Evolutionary conservation across 768 basidiomycete species (phyloP).

Genomic region (Mycena rebaudengoi): DNA sequence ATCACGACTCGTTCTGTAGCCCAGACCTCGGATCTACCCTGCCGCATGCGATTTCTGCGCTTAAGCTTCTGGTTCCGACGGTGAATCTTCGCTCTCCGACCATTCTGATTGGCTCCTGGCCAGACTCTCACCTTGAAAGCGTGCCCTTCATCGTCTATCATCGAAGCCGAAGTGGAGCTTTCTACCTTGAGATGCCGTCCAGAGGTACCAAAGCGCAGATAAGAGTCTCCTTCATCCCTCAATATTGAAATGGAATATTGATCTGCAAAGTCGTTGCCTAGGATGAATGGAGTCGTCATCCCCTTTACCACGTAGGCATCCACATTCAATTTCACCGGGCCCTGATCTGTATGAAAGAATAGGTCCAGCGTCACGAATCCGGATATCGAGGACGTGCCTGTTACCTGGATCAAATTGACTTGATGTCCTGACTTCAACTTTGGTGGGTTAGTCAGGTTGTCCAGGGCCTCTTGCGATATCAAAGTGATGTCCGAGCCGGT

Average conservation of each 20-base stretch:
- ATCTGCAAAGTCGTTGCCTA: slow-evolving; percentile 44
- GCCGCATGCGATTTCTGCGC: background rate
- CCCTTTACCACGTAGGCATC: too few species aligned
- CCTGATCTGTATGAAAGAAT: slow-evolving; percentile 29
- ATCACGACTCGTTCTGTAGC: slow-evolving; percentile 14
- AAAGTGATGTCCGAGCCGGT: too few species aligned
- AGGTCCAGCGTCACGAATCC: slow-evolving; percentile 39
- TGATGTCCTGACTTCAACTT: slow-evolving; percentile 35
- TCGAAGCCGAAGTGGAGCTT: background rate
- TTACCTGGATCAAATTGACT: slow-evolving; percentile 42
- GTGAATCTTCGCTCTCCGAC: background rate
- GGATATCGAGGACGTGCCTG: slow-evolving; percentile 35
- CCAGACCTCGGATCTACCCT: slow-evolving; percentile 11
- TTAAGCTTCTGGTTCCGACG: background rate
- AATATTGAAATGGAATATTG: slow-evolving; percentile 41
- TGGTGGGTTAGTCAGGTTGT: slow-evolving; percentile 11
- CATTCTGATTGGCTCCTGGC: background rate
- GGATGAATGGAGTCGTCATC: slow-evolving; percentile 39
- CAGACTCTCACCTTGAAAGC: background rate
- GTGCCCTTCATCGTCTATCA: background rate
- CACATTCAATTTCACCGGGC: slow-evolving; percentile 32
- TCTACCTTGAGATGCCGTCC: background rate
- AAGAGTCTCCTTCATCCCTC: slow-evolving; percentile 14
- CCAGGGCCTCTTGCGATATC: background rate
- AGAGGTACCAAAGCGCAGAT: background rate